Evolutionary conservation across 148 eudicot genomes (phyloP).

Genomic region (Vaccinium vitisidaea): DNA sequence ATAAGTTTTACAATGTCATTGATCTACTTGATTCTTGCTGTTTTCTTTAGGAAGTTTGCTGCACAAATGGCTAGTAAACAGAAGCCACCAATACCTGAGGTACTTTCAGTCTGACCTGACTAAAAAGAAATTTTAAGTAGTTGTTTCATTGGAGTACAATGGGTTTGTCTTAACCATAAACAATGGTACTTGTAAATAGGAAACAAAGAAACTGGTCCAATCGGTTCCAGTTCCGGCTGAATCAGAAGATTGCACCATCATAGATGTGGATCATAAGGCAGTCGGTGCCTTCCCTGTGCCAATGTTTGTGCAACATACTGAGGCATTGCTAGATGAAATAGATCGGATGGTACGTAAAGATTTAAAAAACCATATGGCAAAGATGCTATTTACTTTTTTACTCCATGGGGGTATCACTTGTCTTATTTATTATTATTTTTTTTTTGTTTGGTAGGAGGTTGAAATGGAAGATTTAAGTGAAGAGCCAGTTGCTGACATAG

Average conservation of each 20-base stretch:
- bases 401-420: neutral
- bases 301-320: constrained; percentile 77
- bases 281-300: constrained; percentile 47
- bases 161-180: neutral
- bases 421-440: neutral
- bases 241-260: constrained; percentile 35
- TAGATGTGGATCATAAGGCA: constrained; percentile 42
- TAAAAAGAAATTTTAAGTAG: neutral
- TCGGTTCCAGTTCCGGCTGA: constrained; percentile 19
- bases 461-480: constrained; percentile 72
- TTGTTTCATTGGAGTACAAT: neutral
- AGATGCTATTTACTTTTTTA: neutral
- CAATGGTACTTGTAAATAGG: constrained; percentile 29
- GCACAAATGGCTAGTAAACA: constrained; percentile 45
- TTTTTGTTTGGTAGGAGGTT: constrained; percentile 30
- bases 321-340: constrained; percentile 62
- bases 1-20: neutral
- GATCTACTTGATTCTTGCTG: constrained; percentile 15
- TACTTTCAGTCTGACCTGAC: constrained; percentile 19
- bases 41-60: constrained; percentile 58
- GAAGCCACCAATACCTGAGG: constrained; percentile 43
- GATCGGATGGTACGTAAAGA: constrained; percentile 53
- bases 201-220: constrained; percentile 28
- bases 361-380: neutral
- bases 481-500: constrained; percentile 55